Conservation (phyloP, 768 basidiomycete genomes). For the Boletus reticulatus region DNA sequence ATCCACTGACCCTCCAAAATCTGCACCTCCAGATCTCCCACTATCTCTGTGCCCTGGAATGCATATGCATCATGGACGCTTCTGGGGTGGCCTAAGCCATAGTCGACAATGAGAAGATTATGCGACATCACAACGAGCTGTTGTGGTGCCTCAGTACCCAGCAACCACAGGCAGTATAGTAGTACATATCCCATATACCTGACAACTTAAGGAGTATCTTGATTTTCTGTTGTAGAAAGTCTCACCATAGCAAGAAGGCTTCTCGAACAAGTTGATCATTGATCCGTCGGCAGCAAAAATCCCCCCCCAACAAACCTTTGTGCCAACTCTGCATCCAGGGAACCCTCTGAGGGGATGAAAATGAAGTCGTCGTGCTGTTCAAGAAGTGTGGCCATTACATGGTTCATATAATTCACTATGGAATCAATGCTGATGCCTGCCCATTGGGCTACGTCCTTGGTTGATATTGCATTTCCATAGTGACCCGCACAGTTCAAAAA, state of each 20-base stretch:
- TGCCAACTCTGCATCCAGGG: not conserved
- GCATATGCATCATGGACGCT: conserved; percentile 14
- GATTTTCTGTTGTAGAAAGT: no score
- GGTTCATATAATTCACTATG: not conserved
- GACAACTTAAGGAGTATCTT: conserved; percentile 15
- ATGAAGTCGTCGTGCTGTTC: not conserved
- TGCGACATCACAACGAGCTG: conserved; percentile 2
- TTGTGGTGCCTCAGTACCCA: no score
- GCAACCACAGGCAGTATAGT: no score
- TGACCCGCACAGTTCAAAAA: not conserved
- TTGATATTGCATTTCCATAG: not conserved
- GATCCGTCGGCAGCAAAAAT: not conserved
- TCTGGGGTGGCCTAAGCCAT: conserved; percentile 3
- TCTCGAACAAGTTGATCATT: not conserved
- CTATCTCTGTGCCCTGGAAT: no score
- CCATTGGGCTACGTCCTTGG: not conserved
- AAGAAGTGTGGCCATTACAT: not conserved
- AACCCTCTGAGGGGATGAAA: not conserved
- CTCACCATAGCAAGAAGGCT: not conserved
- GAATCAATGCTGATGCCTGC: not conserved
- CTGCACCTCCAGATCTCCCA: no score
- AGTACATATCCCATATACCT: conserved; percentile 4
- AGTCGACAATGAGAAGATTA: conserved; percentile 4
- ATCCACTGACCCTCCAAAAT: no score
- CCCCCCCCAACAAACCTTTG: not conserved